Base-by-base conservation (phyloP, 495 filamentous ascomycete genomes). In the Neurospora tetraspora region DNA sequence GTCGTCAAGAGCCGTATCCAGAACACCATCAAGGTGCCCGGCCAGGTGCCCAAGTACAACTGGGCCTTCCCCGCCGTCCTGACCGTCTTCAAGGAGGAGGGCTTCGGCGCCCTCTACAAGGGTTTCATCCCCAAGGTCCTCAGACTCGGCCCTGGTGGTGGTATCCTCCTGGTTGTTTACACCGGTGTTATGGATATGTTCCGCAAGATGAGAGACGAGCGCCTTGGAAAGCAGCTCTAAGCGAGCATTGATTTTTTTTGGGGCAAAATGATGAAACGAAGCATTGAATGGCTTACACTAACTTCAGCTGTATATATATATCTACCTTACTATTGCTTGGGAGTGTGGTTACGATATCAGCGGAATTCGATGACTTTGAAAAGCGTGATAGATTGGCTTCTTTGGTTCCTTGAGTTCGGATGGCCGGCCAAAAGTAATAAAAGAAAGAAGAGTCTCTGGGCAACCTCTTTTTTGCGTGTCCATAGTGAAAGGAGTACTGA, bases 1-100 rank as follows among this genome's bases (percentile, higher is more conserved):
- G 96, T 99, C 18, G 94, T 98, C 81, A 99, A 99, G 88, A 94
- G 91, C 38, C 91, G 96, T 37, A 98, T 99, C 78, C 96, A 99
- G 82, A 98, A 98, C 84, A 92, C 86, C 70, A 85, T 91, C 76
- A 94, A 91, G 82, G 84, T 97, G 27, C 80, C 92, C 61, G 96
- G 96, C 20, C 83, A 88, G 69, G 82, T 88, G 23, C 92, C 91
- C 74, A 99, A 98, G 87, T 99, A 99, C 84, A 97, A 97, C 86
- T 99, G 96, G 96, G 96, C 96, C 18, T 96, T 90, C 87, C 92
- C 93, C 40, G 90, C 92, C 53, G 84, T 97, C 20, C 91, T 86
- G 20, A 93, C 91, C 20, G 93, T 99, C 65, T 90, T 93, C 83
- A 93, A 88, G 83, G 96, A 99, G 84, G 96, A 99, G 79, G 96